phyloP scores from a whole-genome alignment of 768 basidiomycete genomes.

The Mycena kentingensis region DNA sequence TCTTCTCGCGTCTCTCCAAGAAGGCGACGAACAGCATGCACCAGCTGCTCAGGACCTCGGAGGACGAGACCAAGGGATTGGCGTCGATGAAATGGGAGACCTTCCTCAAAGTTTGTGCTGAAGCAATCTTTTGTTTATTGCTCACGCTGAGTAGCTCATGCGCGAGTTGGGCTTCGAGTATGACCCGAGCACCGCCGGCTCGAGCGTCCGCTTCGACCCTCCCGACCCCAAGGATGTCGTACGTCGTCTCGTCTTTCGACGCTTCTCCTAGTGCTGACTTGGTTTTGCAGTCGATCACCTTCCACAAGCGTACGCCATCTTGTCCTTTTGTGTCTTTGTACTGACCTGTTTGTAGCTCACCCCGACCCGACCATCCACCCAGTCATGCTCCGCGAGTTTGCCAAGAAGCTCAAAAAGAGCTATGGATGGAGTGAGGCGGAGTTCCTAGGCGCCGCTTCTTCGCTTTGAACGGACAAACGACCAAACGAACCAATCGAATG shows the following conservation, averaged over 20 bases:
- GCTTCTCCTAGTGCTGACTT: neutral
- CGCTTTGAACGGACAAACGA: no score
- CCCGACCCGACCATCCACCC: conserved; percentile 68
- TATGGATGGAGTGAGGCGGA: conserved; percentile 70
- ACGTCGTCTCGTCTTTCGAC: conserved; percentile 23
- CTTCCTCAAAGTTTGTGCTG: conserved; percentile 61
- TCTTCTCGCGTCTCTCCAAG: conserved; percentile 60
- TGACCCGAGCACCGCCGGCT: conserved; percentile 76
- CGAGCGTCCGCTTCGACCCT: conserved; percentile 81
- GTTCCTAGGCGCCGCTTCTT: conserved; percentile 30
- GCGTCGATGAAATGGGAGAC: conserved; percentile 77
- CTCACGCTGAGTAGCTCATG: conserved; percentile 56
- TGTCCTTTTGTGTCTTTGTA: conserved; percentile 1
- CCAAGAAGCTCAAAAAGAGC: conserved; percentile 56
- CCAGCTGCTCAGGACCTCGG: conserved; percentile 58
- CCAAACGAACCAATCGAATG: no score
- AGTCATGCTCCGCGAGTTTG: conserved; percentile 50
- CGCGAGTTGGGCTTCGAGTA: conserved; percentile 75
- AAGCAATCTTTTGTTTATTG: neutral
- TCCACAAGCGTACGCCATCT: conserved; percentile 67
- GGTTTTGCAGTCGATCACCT: conserved; percentile 58
- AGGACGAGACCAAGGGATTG: conserved; percentile 56
- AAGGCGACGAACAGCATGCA: conserved; percentile 63
- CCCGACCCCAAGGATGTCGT: conserved; percentile 54
- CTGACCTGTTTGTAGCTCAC: conserved; percentile 52